Base-by-base conservation (phyloP, 768 basidiomycete genomes). In the Gymnopilus junonius region DNA sequence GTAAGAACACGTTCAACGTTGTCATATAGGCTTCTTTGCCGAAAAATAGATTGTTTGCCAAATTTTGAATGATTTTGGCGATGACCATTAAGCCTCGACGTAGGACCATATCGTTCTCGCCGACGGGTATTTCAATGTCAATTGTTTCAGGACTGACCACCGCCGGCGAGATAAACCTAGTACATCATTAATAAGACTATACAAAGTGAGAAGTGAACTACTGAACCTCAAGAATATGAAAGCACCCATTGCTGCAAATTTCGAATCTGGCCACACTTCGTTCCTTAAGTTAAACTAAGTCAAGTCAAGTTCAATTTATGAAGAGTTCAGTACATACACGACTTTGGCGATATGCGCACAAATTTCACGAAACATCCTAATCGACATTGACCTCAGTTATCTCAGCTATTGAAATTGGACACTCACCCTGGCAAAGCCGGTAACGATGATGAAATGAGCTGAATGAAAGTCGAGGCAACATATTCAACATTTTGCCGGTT, bases 41-140 rank as follows among this genome's bases (percentile, higher is more conserved):
- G 67, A 97, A 97, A 70, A 93, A 88, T 53, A 96, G 90, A 68
- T 97, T 97, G 77, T 97, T 98, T 20, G 95, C 95, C 31, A 97
- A 77, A 70, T 94, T 95, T 75, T 97, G 95, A 48, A 97, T 89
- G 60, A 96, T 88, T 77, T 96, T 97, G 45, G 94, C 92, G 65
- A 97, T 90, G 50, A 92, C 79, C 82, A 93, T 89, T 14, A 97
- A 79, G 17, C 93, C 94, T 42, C 91, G 87, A 17, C 92, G 89
- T 56, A 92, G 82, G 29, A 84, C 80, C 1, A 69, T 32, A 4
- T 70, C 68, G 40, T 81, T 77, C 37, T 84, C 81, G 37, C 89
- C 90, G 62, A 83, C 82, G 0, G 92, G 91, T 0, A 94, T 70
- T 64, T 93, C 90, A 39, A 97, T 80, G 68, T 97, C 96, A 17